phyloP scores from a whole-genome alignment of 805 yeast species.

The Yarrowia porcina region DNA sequence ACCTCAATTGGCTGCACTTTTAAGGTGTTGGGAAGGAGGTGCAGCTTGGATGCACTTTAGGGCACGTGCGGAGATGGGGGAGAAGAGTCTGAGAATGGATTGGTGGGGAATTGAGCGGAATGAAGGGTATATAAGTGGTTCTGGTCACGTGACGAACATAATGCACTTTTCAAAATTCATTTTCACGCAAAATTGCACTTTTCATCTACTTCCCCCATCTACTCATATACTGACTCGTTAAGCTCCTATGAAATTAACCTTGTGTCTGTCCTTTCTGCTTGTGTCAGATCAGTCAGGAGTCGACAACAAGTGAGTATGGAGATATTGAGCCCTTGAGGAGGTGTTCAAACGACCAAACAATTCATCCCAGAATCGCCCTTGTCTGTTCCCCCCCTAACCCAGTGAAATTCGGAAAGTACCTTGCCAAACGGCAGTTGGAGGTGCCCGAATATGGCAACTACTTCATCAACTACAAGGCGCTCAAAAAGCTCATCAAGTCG shows the following conservation, averaged over 20 bases:
- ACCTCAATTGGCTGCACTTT: slow-evolving; percentile 19
- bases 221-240: not conserved
- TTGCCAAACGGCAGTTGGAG: slow-evolving; percentile 91
- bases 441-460: slow-evolving; percentile 92
- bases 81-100: too few species aligned
- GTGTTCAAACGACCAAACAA: too few species aligned
- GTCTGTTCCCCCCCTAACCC: not conserved
- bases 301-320: slow-evolving; percentile 15
- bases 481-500: slow-evolving; percentile 86
- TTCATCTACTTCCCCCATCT: not conserved
- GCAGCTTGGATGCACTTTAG: not conserved
- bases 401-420: slow-evolving; percentile 91
- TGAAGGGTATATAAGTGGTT: too few species aligned
- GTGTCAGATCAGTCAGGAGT: slow-evolving; percentile 15
- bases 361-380: too few species aligned
- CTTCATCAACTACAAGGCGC: slow-evolving; percentile 90
- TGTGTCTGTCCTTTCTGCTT: not conserved
- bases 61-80: slow-evolving; percentile 7
- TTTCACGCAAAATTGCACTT: too few species aligned
- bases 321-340: not conserved
- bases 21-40: slow-evolving; percentile 6
- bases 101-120: not conserved
- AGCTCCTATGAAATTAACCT: slow-evolving; percentile 13
- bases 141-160: too few species aligned
- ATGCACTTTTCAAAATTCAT: too few species aligned